Conservation (phyloP, 305 asterid species). For the Withania somnifera region DNA sequence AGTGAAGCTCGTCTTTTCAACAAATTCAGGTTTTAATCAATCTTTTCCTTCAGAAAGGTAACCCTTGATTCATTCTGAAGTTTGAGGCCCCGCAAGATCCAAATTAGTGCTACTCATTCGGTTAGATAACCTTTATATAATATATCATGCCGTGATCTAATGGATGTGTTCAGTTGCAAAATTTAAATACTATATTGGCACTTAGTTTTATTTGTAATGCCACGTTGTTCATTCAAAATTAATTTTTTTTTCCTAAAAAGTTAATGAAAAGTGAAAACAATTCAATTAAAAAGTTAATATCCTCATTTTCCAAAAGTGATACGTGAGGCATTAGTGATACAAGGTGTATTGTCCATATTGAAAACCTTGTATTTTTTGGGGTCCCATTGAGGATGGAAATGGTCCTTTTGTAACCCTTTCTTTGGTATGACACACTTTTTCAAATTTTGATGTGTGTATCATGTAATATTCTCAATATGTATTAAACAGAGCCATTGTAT, state of each 20-base stretch:
- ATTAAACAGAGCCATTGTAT: not conserved
- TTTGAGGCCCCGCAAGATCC: not conserved
- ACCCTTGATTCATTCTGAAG: not conserved
- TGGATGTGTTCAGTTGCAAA: not conserved
- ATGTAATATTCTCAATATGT: not conserved
- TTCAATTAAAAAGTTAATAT: not conserved
- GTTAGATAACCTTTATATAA: not conserved
- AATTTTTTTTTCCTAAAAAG: not conserved
- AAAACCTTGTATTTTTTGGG: not conserved
- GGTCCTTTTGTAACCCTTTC: not conserved
- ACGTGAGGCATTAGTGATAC: not conserved
- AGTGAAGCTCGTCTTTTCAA: not conserved
- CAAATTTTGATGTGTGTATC: not conserved
- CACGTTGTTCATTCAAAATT: not conserved
- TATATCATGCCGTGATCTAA: not conserved
- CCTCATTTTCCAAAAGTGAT: not conserved
- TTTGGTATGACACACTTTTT: not conserved
- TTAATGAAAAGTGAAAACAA: not conserved
- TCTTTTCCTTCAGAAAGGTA: not conserved
- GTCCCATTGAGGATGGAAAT: not conserved
- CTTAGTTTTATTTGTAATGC: not conserved
- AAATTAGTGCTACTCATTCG: not conserved
- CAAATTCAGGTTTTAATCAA: not conserved
- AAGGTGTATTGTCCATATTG: not conserved
- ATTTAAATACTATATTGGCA: not conserved